These are phyloP conservation scores for Suillus paluster DNA, from an alignment of 768 basidiomycete species.

Conservation along the genomic window DNA sequence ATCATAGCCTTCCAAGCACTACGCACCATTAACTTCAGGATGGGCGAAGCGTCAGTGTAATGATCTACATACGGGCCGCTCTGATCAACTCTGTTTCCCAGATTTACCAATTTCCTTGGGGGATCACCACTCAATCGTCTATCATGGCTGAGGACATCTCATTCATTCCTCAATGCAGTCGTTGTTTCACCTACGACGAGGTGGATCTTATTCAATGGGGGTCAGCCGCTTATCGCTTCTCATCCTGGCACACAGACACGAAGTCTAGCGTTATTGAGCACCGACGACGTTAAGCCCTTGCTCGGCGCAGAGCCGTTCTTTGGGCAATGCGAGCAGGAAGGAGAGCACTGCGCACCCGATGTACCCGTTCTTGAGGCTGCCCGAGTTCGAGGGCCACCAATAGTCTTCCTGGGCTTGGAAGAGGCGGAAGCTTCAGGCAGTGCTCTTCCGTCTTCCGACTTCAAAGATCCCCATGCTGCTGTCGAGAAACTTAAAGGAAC, in stretches of 20 bases:
- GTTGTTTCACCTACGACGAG: constrained; percentile 59
- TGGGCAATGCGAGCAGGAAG: constrained; percentile 62
- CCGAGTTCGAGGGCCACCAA: constrained; percentile 58
- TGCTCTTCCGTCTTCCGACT: constrained; percentile 70
- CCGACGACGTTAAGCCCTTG: constrained; percentile 61
- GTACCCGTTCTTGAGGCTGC: constrained; percentile 52
- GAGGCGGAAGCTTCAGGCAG: constrained; percentile 52
- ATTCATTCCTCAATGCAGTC: constrained; percentile 76
- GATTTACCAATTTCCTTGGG: constrained; percentile 54
- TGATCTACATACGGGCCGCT: neutral
- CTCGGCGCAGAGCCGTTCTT: constrained; percentile 74
- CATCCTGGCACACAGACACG: constrained; percentile 35
- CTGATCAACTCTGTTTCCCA: constrained; percentile 18
- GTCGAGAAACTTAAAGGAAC: constrained; percentile 72
- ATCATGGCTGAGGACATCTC: constrained; percentile 79
- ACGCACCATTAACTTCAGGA: constrained; percentile 23
- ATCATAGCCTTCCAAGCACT: constrained; percentile 1
- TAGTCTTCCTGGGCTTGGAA: constrained; percentile 83
- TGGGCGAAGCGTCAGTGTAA: constrained; percentile 36
- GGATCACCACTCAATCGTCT: constrained; percentile 81
- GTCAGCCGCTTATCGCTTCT: constrained; percentile 64
- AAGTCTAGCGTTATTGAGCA: constrained; percentile 58
- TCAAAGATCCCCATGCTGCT: constrained; percentile 56
- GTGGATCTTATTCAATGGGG: constrained; percentile 81
- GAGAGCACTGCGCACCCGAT: constrained; percentile 30